Evolutionary conservation across 225 moss, liverwort and hornwort species (phyloP).

Genomic region (Straminergon stramineum): DNA sequence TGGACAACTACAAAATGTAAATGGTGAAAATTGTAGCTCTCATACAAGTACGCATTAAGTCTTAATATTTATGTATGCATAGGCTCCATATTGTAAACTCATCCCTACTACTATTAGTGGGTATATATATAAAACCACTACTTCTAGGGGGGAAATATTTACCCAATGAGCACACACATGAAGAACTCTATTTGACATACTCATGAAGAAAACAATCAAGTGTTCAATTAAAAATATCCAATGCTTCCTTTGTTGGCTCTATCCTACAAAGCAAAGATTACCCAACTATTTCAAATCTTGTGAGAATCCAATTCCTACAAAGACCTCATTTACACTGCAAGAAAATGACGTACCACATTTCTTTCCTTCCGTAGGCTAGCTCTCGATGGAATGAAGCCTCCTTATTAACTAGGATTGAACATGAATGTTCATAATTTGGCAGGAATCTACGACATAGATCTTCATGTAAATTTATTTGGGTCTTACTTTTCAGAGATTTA

Average conservation of each 20-base stretch:
- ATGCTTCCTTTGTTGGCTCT: background rate
- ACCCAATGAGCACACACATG: too few species aligned
- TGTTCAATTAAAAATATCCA: background rate
- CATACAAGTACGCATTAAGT: background rate
- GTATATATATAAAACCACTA: background rate
- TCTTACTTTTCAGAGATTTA: background rate
- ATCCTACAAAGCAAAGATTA: background rate
- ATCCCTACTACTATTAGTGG: too few species aligned
- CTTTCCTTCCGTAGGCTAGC: background rate
- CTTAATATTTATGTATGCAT: background rate
- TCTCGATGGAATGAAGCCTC: background rate
- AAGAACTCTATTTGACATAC: background rate
- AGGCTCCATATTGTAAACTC: background rate
- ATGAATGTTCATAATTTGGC: background rate
- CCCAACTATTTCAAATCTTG: background rate
- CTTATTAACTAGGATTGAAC: background rate
- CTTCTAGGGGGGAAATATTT: background rate
- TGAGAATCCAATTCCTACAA: background rate
- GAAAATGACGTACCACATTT: too few species aligned
- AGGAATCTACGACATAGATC: background rate
- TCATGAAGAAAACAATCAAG: too few species aligned
- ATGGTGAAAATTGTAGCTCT: background rate
- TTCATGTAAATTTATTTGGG: background rate
- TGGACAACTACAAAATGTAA: background rate
- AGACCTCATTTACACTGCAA: background rate